These are phyloP conservation scores for Globisporangium spiculum DNA, from an alignment of 352 stramenopile genomes.

Conservation along the genomic window DNA sequence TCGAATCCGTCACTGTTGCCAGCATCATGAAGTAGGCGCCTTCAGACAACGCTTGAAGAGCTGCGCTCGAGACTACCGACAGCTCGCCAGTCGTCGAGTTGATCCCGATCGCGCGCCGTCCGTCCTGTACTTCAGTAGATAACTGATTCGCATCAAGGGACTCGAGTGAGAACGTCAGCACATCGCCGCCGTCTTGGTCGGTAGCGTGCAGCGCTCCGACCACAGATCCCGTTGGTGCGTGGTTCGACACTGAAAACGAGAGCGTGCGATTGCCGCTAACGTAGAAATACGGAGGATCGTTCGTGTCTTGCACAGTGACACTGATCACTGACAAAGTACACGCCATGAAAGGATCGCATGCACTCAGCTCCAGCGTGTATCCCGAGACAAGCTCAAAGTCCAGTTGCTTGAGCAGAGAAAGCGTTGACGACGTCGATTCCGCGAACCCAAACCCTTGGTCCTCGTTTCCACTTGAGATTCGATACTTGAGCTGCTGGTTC, in stretches of 20 bases:
- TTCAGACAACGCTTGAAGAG: slow-evolving; percentile 1
- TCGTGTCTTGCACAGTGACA: slow-evolving; percentile 3
- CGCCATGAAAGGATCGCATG: slow-evolving; percentile 11
- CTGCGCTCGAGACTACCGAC: neutral
- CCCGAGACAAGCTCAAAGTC: slow-evolving; percentile 6
- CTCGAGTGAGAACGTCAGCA: slow-evolving; percentile 11
- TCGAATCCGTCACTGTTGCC: slow-evolving; percentile 9
- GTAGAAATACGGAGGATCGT: slow-evolving; percentile 8
- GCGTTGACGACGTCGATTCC: neutral
- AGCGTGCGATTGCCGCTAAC: slow-evolving; percentile 7
- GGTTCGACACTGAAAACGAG: slow-evolving; percentile 8
- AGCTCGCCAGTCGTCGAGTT: slow-evolving; percentile 12
- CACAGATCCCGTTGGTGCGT: neutral
- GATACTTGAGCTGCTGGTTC: slow-evolving; percentile 26
- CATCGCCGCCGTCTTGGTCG: slow-evolving; percentile 9
- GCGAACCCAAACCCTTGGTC: slow-evolving; percentile 21
- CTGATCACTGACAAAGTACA: slow-evolving; percentile 4
- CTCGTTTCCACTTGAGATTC: slow-evolving; percentile 19
- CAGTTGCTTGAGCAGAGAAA: neutral
- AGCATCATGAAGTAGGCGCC: neutral
- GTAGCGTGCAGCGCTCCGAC: slow-evolving; percentile 7
- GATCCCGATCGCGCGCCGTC: neutral
- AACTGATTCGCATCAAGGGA: neutral
- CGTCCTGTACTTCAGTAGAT: neutral
- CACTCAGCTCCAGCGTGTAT: slow-evolving; percentile 6